Evolutionary conservation across 805 yeast species (phyloP), one percentile per base, ranked within the genome.

Genomic region (Monosporozyma solicola): DNA sequence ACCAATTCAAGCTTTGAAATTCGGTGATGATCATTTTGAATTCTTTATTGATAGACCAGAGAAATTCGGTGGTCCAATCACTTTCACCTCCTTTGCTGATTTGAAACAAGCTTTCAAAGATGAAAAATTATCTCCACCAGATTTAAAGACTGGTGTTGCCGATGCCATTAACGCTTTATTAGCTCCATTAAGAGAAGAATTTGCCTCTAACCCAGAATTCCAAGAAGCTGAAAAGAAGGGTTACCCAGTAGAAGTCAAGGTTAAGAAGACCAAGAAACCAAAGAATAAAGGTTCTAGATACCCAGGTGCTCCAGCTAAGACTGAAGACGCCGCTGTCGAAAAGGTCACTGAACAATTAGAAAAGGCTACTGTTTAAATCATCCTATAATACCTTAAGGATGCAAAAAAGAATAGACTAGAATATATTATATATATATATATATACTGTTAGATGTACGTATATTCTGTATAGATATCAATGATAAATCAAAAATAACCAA

Each of bases 21-120:
- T 75, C 37, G 86, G 79, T 35, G 74, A 75, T 39, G 81, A 78
- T 22, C 69, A 70, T 47, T 86, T 89, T 60, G 73, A 76, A 51
- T 88, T 94, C 72, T 74, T 70, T 68, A 82, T 94, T 61, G 82
- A 85, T 64, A 85, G 99, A 73, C 97, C 97, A 48, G 99, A 94
- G 70, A 84, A 94, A 72, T 94, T 88, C 69, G 99, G 99, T 61
- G 99, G 99, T 50, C 85, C 95, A 60, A 76, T 94, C 54, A 75
- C 84, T 48, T 94, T 81, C 79, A 66, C 66, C 44, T 75, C 87
- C 20, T 74, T 88, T 60, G 90, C 80, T 20, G 79, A 80, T 41
- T 74, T 94, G 63, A 84, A 85, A 67, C 72, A 73, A 39, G 96
- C 85, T 60, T 94, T 78, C 72, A 84, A 79, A 47, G 76, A 78